Conservation (phyloP, 1,284 basidiomycete genomes). For the Meripilus lineatus region DNA sequence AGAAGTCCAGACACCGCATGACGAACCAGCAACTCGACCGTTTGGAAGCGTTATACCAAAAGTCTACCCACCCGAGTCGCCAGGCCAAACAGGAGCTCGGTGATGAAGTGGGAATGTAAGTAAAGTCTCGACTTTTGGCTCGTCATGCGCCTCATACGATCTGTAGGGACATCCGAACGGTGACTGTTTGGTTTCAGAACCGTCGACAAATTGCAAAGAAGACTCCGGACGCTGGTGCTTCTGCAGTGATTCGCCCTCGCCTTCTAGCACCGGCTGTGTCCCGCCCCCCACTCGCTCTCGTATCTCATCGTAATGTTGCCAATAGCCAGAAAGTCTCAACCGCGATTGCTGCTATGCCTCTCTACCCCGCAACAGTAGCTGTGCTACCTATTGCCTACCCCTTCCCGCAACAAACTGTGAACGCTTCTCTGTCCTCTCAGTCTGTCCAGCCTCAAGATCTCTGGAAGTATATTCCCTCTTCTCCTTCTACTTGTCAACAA, state of each 20-base stretch:
- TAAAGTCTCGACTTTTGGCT: constrained; percentile 7
- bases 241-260: neutral
- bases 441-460: too few species aligned
- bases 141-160: neutral
- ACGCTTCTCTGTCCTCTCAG: neutral
- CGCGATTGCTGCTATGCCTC: too few species aligned
- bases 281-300: neutral
- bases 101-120: constrained; percentile 36
- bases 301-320: neutral
- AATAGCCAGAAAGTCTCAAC: too few species aligned
- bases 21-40: constrained; percentile 32
- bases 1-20: constrained; percentile 34
- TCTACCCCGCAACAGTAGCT: too few species aligned
- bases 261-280: neutral
- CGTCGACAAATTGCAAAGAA: constrained; percentile 20
- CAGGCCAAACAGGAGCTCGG: constrained; percentile 35
- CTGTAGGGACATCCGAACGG: constrained; percentile 22
- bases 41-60: constrained; percentile 34
- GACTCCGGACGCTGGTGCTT: neutral
- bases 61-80: constrained; percentile 35
- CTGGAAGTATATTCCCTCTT: too few species aligned
- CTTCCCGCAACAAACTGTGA: neutral
- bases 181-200: constrained; percentile 30
- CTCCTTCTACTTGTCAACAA: neutral
- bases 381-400: too few species aligned